Evolutionary conservation across 2,329 filamentous ascomycete species (phyloP), one percentile per base, ranked within the genome.

Genomic region (Aspergillus brasiliensis): DNA sequence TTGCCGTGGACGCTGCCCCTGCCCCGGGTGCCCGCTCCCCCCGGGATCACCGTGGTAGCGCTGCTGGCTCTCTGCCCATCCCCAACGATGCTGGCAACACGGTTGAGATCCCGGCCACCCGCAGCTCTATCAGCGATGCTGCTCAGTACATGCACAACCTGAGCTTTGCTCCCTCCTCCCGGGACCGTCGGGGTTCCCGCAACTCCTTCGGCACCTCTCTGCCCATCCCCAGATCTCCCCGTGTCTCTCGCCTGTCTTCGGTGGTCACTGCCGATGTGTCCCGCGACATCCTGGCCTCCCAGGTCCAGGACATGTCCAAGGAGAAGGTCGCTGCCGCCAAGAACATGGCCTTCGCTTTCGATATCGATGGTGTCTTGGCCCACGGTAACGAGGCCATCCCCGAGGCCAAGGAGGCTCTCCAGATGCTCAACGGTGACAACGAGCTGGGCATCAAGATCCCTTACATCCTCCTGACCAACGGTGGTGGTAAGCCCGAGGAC

Each of bases 281-380:
- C 3, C 85, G 88, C 31, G 87, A 90, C 52, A 86, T 91, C 62
- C 79, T 91, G 62, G 87, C 86, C 38, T 85, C 87, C 3, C 88
- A 91, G 76, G 81, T 91, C 19, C 89, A 92, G 77, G 85, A 88
- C 64, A 80, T 91, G 65, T 82, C 84, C 67, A 76, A 83, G 58
- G 84, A 88, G 67, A 90, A 89, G 79, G 88, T 90, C 15, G 78
- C 78, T 28, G 83, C 84, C 59, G 89, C 88, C 60, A 91, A 91
- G 83, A 88, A 91, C 79, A 91, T 92, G 88, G 88, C 88, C 6
- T 92, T 92, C 65, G 90, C 88, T 69, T 93, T 92, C 71, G 79
- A 81, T 62, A 80, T 81, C 57, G 86, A 92, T 69, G 89, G 89
- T 80, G 89, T 92, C 60, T 81, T 91, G 23, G 88, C 91, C 58